Conservation (phyloP, 192 early-diverging fungal genomes). For the Backusella liffmaniae region DNA sequence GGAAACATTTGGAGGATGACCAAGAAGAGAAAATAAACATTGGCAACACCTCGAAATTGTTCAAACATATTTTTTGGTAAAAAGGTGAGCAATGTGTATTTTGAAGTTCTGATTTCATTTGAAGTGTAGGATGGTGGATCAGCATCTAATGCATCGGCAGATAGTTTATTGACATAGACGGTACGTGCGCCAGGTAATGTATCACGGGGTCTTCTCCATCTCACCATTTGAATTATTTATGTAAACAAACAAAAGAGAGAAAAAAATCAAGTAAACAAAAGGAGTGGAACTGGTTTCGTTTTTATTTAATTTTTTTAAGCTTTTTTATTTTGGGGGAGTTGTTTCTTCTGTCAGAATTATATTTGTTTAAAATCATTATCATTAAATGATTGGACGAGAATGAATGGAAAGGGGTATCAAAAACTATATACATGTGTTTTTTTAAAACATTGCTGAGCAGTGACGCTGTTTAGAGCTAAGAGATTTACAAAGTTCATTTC, state of each 20-base stretch:
- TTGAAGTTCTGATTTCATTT: slow-evolving; percentile 84
- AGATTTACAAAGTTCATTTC: not conserved
- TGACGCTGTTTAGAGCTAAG: not conserved
- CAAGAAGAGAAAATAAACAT: slow-evolving; percentile 90
- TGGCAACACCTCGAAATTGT: slow-evolving; percentile 92
- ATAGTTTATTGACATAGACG: not conserved
- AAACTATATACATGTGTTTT: not conserved
- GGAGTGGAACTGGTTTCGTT: not conserved
- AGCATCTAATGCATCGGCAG: not conserved
- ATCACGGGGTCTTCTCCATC: not conserved
- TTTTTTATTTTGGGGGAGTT: not conserved
- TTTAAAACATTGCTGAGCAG: slow-evolving; percentile 2
- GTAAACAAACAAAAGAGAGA: not conserved
- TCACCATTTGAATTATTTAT: not conserved
- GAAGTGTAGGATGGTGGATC: not conserved
- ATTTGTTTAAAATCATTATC: not conserved
- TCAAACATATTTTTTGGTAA: slow-evolving; percentile 93
- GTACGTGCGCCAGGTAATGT: not conserved
- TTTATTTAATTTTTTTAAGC: slow-evolving; percentile 5
- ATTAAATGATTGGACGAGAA: not conserved
- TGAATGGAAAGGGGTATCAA: slow-evolving; percentile 2
- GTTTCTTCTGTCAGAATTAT: not conserved
- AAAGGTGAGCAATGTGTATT: slow-evolving; percentile 88
- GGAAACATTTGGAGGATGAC: slow-evolving; percentile 78
- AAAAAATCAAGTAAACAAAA: not conserved